Base-by-base conservation (phyloP, 2,329 filamentous ascomycete species). In the Bipolaris oryzae region DNA sequence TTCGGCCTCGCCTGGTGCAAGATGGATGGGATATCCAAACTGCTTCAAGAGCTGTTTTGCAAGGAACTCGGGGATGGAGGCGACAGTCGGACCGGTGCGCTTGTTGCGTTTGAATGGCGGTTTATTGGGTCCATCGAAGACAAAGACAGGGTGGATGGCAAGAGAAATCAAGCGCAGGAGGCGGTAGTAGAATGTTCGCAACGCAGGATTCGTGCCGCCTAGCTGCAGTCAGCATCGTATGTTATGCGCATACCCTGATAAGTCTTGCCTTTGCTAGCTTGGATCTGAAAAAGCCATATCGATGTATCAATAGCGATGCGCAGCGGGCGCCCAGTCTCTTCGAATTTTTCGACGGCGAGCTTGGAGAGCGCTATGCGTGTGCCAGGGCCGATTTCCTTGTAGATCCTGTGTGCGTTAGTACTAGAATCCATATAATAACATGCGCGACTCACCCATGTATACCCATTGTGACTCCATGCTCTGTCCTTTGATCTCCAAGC, bases 271-370 rank as follows among this genome's bases (percentile, higher is more conserved):
- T 87, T 87, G 16, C 90, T 90, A 13, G 91, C 89, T 72, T 96
- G 92, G 11, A 89, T 89, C 71, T 99, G 95, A 71, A 96, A 98
- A 42, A 96, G 89, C 95, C 95, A 99, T 72, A 99, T 98, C 2
- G 92, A 92, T 66, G 96, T 90, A 73, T 99, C 95, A 62, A 99
- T 90, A 37, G 95, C 95, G 44, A 99, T 82, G 38, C 93, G 89
- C 38, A 98, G 81, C 0, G 93, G 93, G 1, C 88, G 84, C 21
- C 85, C 84, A 10, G 86, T 87, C 51, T 83, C 77, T 68, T 92
- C 86, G 62, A 96, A 85, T 65, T 91, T 89, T 45, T 92, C 86
- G 43, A 92, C 83, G 28, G 93, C 89, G 48, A 98, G 84, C 71
- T 91, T 96, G 33, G 90, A 87, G 9, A 99, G 83, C 16, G 95